These are phyloP conservation scores for Nitzschia inconspicua DNA, from an alignment of 108 stramenopile species.

Conservation along the genomic window DNA sequence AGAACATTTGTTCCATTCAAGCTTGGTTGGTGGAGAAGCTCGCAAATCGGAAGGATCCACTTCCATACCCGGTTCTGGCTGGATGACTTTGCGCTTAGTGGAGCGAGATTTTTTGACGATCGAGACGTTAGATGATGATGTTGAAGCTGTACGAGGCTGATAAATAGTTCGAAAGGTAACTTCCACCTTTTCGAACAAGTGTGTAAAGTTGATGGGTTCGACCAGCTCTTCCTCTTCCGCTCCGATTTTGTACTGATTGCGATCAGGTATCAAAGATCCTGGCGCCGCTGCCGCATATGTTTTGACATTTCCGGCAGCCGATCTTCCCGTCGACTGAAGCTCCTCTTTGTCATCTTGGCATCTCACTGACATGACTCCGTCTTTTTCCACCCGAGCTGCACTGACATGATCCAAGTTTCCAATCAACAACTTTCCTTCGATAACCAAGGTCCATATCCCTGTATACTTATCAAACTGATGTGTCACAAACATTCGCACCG, in stretches of 20 bases:
- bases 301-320: not conserved
- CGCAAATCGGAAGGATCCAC: slow-evolving; percentile 20
- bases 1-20: slow-evolving; percentile 40
- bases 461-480: slow-evolving; percentile 37
- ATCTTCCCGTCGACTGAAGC: no score
- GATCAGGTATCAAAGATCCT: slow-evolving; percentile 5
- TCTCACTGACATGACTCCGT: slow-evolving; percentile 9
- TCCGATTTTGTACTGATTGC: slow-evolving; percentile 23
- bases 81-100: slow-evolving; percentile 29
- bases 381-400: slow-evolving; percentile 47
- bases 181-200: slow-evolving; percentile 68
- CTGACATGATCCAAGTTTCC: slow-evolving; percentile 66
- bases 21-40: slow-evolving; percentile 19
- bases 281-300: not conserved
- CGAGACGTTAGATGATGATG: not conserved
- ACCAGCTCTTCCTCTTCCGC: slow-evolving; percentile 53
- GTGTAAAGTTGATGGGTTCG: slow-evolving; percentile 61
- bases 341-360: not conserved
- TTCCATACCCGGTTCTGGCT: slow-evolving; percentile 1
- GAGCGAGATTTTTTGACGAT: slow-evolving; percentile 30
- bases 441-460: slow-evolving; percentile 43
- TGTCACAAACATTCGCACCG: slow-evolving; percentile 64
- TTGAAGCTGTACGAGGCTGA: slow-evolving; percentile 11
- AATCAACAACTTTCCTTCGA: slow-evolving; percentile 77
- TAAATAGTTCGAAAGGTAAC: slow-evolving; percentile 58